These are phyloP conservation scores for Agastache rugosa DNA, from an alignment of 257 asterid genomes.

Conservation along the genomic window DNA sequence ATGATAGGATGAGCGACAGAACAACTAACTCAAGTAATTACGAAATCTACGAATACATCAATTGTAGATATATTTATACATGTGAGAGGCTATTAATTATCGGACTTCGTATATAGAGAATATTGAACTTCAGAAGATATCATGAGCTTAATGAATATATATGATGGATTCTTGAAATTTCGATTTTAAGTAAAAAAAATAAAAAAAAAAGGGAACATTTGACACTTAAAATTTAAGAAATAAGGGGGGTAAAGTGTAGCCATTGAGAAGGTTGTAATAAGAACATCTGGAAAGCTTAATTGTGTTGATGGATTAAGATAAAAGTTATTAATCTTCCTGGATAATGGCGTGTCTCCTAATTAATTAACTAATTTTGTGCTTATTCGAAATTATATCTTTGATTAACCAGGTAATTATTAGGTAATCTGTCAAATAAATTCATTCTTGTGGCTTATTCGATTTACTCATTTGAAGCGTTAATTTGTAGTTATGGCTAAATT, in stretches of 20 bases:
- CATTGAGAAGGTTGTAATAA: slow-evolving; percentile 23
- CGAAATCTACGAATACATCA: no score
- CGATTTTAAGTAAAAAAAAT: no score
- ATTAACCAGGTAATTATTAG: slow-evolving; percentile 16
- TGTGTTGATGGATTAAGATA: slow-evolving; percentile 20
- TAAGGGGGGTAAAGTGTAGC: background rate
- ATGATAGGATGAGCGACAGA: no score
- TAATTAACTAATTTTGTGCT: background rate
- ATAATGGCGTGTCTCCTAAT: slow-evolving; percentile 24
- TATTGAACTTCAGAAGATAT: no score
- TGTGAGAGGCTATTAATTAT: no score
- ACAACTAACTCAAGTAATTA: no score
- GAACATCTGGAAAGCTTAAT: slow-evolving; percentile 6
- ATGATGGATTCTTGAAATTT: no score
- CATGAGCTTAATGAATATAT: no score
- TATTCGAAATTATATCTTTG: slow-evolving; percentile 2
- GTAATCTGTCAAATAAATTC: background rate
- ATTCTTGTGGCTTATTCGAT: background rate
- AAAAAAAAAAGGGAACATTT: no score
- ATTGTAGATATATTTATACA: no score
- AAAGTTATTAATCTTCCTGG: slow-evolving; percentile 27
- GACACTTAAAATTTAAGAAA: no score
- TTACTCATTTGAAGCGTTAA: background rate
- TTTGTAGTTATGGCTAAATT: background rate
- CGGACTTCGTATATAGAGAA: no score